phyloP scores from a whole-genome alignment of 176 grass and related monocot genomes.

The Eremochloa ophiuroides region DNA sequence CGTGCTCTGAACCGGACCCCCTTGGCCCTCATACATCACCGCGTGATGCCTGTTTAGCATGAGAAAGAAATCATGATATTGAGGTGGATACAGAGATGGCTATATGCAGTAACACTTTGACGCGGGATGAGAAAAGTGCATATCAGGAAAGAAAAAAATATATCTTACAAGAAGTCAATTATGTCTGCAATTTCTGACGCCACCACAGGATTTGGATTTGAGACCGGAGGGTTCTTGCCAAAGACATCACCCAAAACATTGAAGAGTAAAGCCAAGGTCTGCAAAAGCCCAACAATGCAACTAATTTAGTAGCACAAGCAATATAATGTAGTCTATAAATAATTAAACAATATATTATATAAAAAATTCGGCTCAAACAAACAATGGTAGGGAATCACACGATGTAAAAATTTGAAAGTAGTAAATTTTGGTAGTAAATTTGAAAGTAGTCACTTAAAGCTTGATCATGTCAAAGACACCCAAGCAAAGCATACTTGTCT shows the following conservation, averaged over 20 bases:
- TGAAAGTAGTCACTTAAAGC: background rate
- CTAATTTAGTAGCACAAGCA: constrained; percentile 1
- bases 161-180: constrained; percentile 93
- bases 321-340: background rate
- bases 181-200: constrained; percentile 90
- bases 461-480: background rate
- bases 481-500: background rate
- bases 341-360: background rate
- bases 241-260: constrained; percentile 89
- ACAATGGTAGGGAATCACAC: background rate
- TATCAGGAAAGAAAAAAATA: background rate
- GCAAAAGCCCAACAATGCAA: constrained; percentile 27
- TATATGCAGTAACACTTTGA: background rate
- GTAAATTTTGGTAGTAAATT: background rate
- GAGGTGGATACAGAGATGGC: background rate
- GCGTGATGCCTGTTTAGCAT: constrained; percentile 71
- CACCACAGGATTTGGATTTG: constrained; percentile 65
- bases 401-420: background rate
- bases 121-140: background rate
- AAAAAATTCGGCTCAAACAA: background rate
- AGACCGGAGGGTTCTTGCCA: constrained; percentile 78
- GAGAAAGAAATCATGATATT: background rate
- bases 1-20: constrained; percentile 82
- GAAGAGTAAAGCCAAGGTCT: constrained; percentile 96
- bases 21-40: constrained; percentile 98